phyloP scores from a whole-genome alignment of 768 basidiomycete genomes.

The Arthromyces matolae region DNA sequence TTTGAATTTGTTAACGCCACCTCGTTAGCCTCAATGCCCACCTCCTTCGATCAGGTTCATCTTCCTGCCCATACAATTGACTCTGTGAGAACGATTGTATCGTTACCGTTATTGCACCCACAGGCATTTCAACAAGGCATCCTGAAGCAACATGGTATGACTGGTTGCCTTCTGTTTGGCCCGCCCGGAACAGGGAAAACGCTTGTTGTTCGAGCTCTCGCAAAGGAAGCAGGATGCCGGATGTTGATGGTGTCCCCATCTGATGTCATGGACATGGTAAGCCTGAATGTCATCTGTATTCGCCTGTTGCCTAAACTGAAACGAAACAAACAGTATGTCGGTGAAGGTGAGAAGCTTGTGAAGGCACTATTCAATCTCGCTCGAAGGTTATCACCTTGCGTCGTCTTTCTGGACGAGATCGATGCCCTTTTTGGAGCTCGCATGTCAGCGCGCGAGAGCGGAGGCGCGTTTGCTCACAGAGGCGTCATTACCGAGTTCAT shows the following conservation, averaged over 20 bases:
- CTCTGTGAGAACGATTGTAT: conserved; percentile 87
- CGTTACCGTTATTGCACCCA: conserved; percentile 83
- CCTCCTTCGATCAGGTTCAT: conserved; percentile 85
- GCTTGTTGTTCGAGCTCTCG: conserved; percentile 82
- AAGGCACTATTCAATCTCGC: conserved; percentile 87
- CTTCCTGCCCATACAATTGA: conserved; percentile 87
- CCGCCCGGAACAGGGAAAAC: conserved; percentile 92
- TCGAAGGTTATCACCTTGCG: conserved; percentile 81
- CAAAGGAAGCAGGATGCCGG: conserved; percentile 89
- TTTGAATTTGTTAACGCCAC: conserved; percentile 11
- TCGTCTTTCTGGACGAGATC: conserved; percentile 93
- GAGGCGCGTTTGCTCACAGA: conserved; percentile 78
- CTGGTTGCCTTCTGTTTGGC: conserved; percentile 87
- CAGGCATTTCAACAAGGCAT: conserved; percentile 86
- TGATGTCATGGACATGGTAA: conserved; percentile 94
- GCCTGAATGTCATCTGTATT: conserved; percentile 15
- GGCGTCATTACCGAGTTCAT: conserved; percentile 91
- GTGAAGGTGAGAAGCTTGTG: conserved; percentile 88
- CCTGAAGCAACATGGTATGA: conserved; percentile 87
- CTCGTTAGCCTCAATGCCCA: conserved; percentile 62
- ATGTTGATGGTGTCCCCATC: conserved; percentile 91
- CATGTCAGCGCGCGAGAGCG: conserved; percentile 69
- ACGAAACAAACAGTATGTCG: conserved; percentile 58
- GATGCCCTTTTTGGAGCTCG: conserved; percentile 91
- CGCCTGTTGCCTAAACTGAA: conserved; percentile 1